phyloP scores from a whole-genome alignment of 257 asterid species.

The Solanum dulcamara region DNA sequence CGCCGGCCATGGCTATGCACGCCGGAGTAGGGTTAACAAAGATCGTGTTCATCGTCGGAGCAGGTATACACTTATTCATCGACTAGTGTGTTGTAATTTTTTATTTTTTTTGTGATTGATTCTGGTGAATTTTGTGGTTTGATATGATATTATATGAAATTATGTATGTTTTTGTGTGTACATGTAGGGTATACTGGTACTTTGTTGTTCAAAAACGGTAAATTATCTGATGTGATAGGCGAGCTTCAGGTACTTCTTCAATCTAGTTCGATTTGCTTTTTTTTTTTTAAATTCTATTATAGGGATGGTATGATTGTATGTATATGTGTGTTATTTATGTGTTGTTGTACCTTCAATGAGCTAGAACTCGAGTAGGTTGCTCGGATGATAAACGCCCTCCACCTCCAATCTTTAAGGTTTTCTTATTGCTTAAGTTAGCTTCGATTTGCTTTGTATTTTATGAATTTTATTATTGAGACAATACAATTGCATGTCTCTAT shows the following conservation, averaged over 20 bases:
- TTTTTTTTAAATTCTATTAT: not conserved
- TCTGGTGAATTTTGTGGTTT: not conserved
- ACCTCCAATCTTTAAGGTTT: no score
- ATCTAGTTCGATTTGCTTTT: not conserved
- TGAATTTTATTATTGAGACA: not conserved
- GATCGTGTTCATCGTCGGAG: constrained; percentile 4
- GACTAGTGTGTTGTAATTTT: not conserved
- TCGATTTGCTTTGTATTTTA: not conserved
- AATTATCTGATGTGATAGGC: constrained; percentile 22
- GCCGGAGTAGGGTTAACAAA: constrained; percentile 7
- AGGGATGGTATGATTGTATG: not conserved
- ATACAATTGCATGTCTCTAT: not conserved
- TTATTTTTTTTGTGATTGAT: not conserved
- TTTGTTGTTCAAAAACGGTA: constrained; percentile 18
- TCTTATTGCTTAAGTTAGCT: not conserved
- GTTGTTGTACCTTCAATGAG: not conserved
- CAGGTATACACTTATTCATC: not conserved
- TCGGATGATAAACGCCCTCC: no score
- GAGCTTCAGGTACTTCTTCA: constrained; percentile 5
- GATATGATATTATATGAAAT: not conserved
- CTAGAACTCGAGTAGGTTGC: not conserved
- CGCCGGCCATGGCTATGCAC: constrained; percentile 3
- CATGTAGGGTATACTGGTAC: constrained; percentile 28
- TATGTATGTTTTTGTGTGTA: not conserved
- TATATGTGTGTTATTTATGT: not conserved